Evolutionary conservation across 306 rosid species (phyloP), one percentile per base, ranked within the genome.

Genomic region (Cicer yamashitae): DNA sequence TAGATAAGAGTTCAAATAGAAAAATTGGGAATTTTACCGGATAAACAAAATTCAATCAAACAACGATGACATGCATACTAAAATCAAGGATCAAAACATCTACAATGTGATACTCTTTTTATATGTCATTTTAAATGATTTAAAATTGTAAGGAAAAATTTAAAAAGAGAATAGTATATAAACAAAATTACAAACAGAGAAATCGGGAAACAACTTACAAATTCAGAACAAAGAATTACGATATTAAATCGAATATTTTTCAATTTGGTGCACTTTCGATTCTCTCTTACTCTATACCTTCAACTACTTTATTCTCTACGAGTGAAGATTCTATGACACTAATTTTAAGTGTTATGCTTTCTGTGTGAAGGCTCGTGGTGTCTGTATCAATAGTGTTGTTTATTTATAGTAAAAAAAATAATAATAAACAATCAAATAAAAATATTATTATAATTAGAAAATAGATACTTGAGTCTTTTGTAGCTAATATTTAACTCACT

Each of bases 131-230:
- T 65, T 66, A 18, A 38, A 18, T 12, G 59, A 48, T 66, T 65
- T 6, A 65, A 56, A 79, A 64, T 17, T 0, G 2, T 11, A 12
- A 17, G 8, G 7, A 15, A 15, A 39, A 39, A 6, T 7, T 1
- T 6, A 13, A 59, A 60, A 30, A 40, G 12, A 8, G 37, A 30
- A 30, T 30, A 30, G 37, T 30, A 30, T 30, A 3, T 30, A 62
- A 62, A 7, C 18, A n/a, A 59, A 25, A 1, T 0, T 1, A 17
- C 37, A 59, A 11, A 15, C 12, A 7, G 0, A 58, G n/a, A 34
- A 0, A 46, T 7, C 13, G 11, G 38, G 74, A 61, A 12, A 71
- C 54, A 66, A 73, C 91, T 88, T 77, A 88, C 88, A 54, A 77
- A 79, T 81, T 85, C 9, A 8, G 20, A 56, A 86, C 13, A 77